These are phyloP conservation scores for Sugiyamaella lignohabitans DNA, from an alignment of 805 yeast species.

Conservation along the genomic window DNA sequence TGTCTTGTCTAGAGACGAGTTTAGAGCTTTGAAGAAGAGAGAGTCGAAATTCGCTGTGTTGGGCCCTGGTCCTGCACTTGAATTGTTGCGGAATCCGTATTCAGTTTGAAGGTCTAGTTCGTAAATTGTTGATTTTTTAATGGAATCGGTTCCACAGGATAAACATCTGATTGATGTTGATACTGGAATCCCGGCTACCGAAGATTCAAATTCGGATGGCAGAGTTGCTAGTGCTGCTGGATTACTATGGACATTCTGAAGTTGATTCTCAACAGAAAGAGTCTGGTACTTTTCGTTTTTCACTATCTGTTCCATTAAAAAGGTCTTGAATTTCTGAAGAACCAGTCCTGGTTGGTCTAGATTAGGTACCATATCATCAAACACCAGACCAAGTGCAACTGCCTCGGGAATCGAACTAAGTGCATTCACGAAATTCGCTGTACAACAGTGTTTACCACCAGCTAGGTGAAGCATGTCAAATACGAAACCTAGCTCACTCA, in stretches of 20 bases:
- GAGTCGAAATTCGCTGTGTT: neutral
- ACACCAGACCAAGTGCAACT: constrained; percentile 44
- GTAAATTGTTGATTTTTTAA: constrained; percentile 16
- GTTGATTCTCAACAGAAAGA: neutral
- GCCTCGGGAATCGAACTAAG: constrained; percentile 48
- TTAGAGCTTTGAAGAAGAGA: constrained; percentile 21
- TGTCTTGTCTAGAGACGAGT: constrained; percentile 22
- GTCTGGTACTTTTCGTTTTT: constrained; percentile 38
- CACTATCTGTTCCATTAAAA: constrained; percentile 47
- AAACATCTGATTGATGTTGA: constrained; percentile 20
- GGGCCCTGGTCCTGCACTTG: constrained; percentile 1
- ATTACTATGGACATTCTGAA: too few relatives aligned
- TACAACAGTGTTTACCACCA: constrained; percentile 67
- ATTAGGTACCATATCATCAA: constrained; percentile 33
- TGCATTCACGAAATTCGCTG: constrained; percentile 66
- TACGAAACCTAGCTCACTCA: constrained; percentile 80
- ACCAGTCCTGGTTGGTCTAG: constrained; percentile 22
- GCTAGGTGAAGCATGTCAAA: constrained; percentile 89
- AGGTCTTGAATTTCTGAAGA: constrained; percentile 52
- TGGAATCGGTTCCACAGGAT: constrained; percentile 22
- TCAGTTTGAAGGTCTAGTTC: constrained; percentile 21
- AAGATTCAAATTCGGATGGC: constrained; percentile 2
- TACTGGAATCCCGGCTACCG: constrained; percentile 17
- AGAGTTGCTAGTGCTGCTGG: too few relatives aligned
- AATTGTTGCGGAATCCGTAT: neutral